phyloP scores from a whole-genome alignment of 2,329 filamentous ascomycete species.

The Pseudogymnoascus sp. region DNA sequence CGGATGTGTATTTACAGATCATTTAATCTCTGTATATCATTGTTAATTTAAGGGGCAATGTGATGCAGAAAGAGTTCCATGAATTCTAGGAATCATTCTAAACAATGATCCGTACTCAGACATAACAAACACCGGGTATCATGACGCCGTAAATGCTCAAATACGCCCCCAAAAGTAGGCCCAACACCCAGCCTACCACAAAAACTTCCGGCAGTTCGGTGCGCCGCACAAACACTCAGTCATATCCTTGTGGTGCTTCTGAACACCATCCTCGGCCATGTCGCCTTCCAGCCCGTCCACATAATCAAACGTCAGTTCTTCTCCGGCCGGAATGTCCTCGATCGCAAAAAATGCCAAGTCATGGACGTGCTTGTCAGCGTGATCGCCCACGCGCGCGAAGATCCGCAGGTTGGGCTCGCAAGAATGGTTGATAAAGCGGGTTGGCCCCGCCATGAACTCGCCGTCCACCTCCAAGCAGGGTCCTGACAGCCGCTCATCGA shows the following conservation, averaged over 20 bases:
- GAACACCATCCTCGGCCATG: conserved; percentile 29
- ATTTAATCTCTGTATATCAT: conserved; percentile 6
- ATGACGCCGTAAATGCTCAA: conserved; percentile 7
- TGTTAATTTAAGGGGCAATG: not conserved
- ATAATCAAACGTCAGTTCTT: conserved; percentile 77
- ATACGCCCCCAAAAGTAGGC: not conserved
- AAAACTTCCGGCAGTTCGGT: conserved; percentile 57
- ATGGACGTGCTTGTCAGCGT: conserved; percentile 66
- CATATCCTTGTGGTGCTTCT: conserved; percentile 49
- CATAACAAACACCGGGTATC: conserved; percentile 4
- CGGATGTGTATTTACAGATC: not conserved
- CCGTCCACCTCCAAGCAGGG: conserved; percentile 55
- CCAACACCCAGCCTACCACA: conserved; percentile 46
- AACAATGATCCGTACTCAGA: not conserved
- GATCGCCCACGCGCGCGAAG: conserved; percentile 71
- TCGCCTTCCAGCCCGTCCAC: conserved; percentile 51
- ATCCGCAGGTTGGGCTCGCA: conserved; percentile 74
- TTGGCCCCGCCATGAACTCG: conserved; percentile 70
- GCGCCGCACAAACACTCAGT: conserved; percentile 56
- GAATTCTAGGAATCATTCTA: not conserved
- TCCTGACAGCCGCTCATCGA: conserved; percentile 48
- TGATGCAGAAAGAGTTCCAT: not conserved
- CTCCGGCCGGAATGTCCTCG: conserved; percentile 53
- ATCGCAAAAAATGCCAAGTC: conserved; percentile 71
- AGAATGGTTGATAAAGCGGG: conserved; percentile 76